Percentiles rank a stretch among this genome's conserved stretches.
Conservation (phyloP, 2,329 filamentous ascomycete genomes). For the Chrysosporium queenslandicum region DNA sequence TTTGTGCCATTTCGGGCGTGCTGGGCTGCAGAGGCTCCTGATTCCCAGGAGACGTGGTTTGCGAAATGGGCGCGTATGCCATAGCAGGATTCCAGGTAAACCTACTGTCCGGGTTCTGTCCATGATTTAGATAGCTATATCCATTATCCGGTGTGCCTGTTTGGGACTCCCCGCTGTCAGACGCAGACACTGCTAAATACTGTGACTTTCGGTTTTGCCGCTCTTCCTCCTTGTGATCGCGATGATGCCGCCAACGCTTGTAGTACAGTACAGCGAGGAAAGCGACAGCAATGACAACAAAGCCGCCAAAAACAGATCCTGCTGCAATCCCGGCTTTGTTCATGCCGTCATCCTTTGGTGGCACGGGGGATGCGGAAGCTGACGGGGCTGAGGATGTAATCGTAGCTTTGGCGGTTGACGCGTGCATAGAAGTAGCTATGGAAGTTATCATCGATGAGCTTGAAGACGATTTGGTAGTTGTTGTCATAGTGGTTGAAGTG, state of each 20-base stretch:
- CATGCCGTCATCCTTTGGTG: slow-evolving; percentile 2
- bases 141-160: neutral
- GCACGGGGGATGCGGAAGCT: neutral
- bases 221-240: slow-evolving; percentile 8
- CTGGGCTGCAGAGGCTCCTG: neutral
- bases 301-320: slow-evolving; percentile 16
- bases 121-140: neutral
- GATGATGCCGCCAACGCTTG: slow-evolving; percentile 14
- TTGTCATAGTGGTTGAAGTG: neutral
- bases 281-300: slow-evolving; percentile 13
- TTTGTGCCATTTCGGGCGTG: neutral
- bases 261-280: slow-evolving; percentile 15
- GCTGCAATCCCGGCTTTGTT: slow-evolving; percentile 14
- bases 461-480: neutral
- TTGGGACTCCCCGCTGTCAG: slow-evolving; percentile 9
- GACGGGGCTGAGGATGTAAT: slow-evolving; percentile 1
- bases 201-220: neutral
- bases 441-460: neutral
- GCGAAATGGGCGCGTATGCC: neutral
- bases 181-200: slow-evolving; percentile 8
- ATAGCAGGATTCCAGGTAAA: neutral
- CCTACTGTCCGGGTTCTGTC: neutral
- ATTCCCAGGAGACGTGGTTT: neutral
- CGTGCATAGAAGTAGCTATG: neutral
- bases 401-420: neutral